Evolutionary conservation across 2,329 filamentous ascomycete species (phyloP), one percentile per base, ranked within the genome.

Genomic region (Diaporthe ampelina): DNA sequence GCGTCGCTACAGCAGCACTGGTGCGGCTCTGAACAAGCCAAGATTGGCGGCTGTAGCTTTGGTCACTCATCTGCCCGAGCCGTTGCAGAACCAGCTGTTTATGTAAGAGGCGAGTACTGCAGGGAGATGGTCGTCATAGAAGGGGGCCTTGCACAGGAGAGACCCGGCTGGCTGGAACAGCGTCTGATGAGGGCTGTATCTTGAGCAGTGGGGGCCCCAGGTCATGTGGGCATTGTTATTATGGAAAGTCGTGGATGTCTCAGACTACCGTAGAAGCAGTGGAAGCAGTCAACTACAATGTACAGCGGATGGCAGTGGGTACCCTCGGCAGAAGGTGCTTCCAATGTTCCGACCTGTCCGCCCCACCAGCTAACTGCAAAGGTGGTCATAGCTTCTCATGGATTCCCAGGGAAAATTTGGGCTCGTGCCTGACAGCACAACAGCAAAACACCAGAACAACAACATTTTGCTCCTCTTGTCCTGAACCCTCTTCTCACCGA

Each of bases 331-430:
- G 48, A 68, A 40, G 63, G 63, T 68, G 63, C 63, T 68, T 54
- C 63, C 63, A 54, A 52, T 52, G 63, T 68, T 68, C 63, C 63
- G 63, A 54, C 32, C 32, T 40, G 63, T 3, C 63, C n/a, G 48
- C n/a, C 63, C 63, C 48, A 68, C 48, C 32, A 50, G 13, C 45
- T 19, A 26, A 50, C n/a, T 2, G 40, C 21, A 24, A 17, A 63
- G 50, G 4, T 73, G 70, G 70, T 68, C 70, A 65, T 35, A 68
- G 70, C 70, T 73, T 50, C 72, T 21, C 32, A 24, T 68, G 32
- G 45, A 67, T 26, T 48, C 4, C 61, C 45, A 19, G 29, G 45
- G 65, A 50, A 50, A 63, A 70, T 63, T 70, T 32, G 52, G 54
- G 56, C 65, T n/a, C 59, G 32, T 54, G 58, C 67, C 29, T 17